Percentiles rank a stretch among this genome's conserved stretches.
Conservation (phyloP, 2,329 filamentous ascomycete genomes). For the Paraphoma sp. region DNA sequence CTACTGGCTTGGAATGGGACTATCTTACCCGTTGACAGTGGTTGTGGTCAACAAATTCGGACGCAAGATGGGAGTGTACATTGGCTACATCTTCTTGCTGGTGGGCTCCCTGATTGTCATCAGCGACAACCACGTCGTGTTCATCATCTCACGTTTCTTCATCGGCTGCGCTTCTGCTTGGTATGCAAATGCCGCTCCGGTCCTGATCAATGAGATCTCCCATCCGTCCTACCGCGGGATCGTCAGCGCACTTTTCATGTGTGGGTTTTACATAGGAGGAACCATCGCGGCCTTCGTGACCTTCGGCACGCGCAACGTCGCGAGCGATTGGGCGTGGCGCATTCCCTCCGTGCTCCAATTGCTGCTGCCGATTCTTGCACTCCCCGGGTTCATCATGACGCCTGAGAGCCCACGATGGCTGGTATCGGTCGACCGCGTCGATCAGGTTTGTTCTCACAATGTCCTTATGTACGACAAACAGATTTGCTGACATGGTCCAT, state of each 20-base stretch:
- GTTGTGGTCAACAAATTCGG: conserved; percentile 46
- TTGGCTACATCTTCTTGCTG: conserved; percentile 43
- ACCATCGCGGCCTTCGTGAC: conserved; percentile 51
- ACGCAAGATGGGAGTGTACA: conserved; percentile 39
- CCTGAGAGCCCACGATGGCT: conserved; percentile 53
- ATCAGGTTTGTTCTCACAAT: conserved; percentile 23
- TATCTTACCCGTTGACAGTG: conserved; percentile 36
- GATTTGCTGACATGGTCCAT: background rate
- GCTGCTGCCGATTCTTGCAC: conserved; percentile 23
- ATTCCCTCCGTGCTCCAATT: conserved; percentile 53
- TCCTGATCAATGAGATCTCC: conserved; percentile 52
- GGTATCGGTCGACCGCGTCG: conserved; percentile 55
- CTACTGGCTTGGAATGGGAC: conserved; percentile 24
- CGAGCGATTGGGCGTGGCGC: conserved; percentile 51
- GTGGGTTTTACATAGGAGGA: conserved; percentile 50
- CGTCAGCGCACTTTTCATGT: conserved; percentile 45
- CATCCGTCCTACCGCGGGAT: conserved; percentile 50
- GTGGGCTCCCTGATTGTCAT: conserved; percentile 36
- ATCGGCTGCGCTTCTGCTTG: conserved; percentile 46
- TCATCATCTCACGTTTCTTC: conserved; percentile 47
- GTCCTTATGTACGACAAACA: background rate
- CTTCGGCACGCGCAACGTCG: conserved; percentile 52
- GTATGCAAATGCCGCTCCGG: conserved; percentile 41
- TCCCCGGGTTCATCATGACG: conserved; percentile 51
- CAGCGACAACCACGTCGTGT: conserved; percentile 37